phyloP scores from a whole-genome alignment of 2,329 filamentous ascomycete species.

The Arthrobotrys sphaeroides region DNA sequence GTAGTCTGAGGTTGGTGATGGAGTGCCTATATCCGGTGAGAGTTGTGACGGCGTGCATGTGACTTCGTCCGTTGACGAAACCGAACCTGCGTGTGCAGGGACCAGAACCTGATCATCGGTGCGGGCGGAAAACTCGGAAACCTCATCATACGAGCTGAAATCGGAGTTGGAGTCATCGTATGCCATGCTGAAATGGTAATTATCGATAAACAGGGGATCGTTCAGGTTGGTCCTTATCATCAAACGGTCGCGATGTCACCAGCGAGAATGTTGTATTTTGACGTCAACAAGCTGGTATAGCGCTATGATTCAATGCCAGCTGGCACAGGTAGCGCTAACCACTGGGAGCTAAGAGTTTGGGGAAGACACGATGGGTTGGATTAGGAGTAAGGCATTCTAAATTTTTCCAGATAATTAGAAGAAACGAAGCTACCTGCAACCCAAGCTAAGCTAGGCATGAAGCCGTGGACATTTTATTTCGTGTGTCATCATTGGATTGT shows the following conservation, averaged over 20 bases:
- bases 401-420: no score
- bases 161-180: conserved; percentile 3
- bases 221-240: no score
- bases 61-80: conserved; percentile 36
- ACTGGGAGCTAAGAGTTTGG: no score
- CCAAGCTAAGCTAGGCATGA: no score
- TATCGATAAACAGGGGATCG: neutral
- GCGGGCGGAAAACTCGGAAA: neutral
- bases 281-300: no score
- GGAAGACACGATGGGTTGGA: no score
- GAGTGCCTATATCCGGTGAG: neutral
- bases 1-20: conserved; percentile 16
- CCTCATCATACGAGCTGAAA: conserved; percentile 14
- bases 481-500: neutral
- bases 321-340: no score
- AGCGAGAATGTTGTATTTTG: no score
- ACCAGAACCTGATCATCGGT: neutral
- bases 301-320: no score
- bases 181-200: neutral
- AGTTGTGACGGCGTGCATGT: conserved; percentile 40
- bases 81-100: neutral
- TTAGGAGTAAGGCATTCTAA: no score
- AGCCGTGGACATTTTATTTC: neutral
- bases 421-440: no score
- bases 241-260: no score